These are phyloP conservation scores for Sporisorium iseilematis-ciliati DNA, from an alignment of 1,284 basidiomycete genomes.

Conservation along the genomic window DNA sequence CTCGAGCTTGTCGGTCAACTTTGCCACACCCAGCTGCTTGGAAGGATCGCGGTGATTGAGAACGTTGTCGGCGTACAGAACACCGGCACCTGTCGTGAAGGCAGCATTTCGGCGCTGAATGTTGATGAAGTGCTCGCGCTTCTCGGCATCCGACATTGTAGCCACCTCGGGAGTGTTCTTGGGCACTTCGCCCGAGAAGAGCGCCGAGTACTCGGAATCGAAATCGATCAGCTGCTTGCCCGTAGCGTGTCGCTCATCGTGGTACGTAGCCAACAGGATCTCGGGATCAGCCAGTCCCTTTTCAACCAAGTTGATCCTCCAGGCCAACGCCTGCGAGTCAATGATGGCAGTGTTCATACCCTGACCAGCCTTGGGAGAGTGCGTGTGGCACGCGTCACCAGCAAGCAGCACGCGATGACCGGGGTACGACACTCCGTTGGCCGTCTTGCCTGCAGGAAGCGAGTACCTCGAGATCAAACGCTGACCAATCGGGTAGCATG, in stretches of 20 bases:
- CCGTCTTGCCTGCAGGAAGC: slow-evolving; percentile 48
- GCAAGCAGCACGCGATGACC: slow-evolving; percentile 70
- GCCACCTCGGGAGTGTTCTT: slow-evolving; percentile 62
- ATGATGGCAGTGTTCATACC: slow-evolving; percentile 72
- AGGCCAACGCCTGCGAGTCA: slow-evolving; percentile 71
- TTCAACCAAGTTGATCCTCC: slow-evolving; percentile 71
- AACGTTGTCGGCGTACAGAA: slow-evolving; percentile 60
- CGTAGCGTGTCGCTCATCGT: slow-evolving; percentile 69
- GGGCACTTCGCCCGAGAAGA: slow-evolving; percentile 69
- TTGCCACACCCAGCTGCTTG: slow-evolving; percentile 49
- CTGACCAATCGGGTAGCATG: slow-evolving; percentile 69
- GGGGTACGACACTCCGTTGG: slow-evolving; percentile 36
- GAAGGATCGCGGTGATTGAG: slow-evolving; percentile 59
- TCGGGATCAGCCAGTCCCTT: slow-evolving; percentile 70
- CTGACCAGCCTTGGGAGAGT: slow-evolving; percentile 71
- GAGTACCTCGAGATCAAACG: slow-evolving; percentile 58
- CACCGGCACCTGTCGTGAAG: slow-evolving; percentile 66
- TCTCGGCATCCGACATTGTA: slow-evolving; percentile 53
- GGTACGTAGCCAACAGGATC: slow-evolving; percentile 70
- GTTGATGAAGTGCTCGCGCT: slow-evolving; percentile 62
- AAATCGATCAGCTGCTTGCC: slow-evolving; percentile 71
- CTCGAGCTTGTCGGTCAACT: slow-evolving; percentile 52
- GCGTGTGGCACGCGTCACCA: slow-evolving; percentile 71
- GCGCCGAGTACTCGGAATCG: slow-evolving; percentile 70
- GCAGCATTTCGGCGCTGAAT: slow-evolving; percentile 64